Percentiles rank a stretch among this genome's conserved stretches.
phyloP scores from a whole-genome alignment of 2,329 filamentous ascomycete species.

The Aspergillus sp. region DNA sequence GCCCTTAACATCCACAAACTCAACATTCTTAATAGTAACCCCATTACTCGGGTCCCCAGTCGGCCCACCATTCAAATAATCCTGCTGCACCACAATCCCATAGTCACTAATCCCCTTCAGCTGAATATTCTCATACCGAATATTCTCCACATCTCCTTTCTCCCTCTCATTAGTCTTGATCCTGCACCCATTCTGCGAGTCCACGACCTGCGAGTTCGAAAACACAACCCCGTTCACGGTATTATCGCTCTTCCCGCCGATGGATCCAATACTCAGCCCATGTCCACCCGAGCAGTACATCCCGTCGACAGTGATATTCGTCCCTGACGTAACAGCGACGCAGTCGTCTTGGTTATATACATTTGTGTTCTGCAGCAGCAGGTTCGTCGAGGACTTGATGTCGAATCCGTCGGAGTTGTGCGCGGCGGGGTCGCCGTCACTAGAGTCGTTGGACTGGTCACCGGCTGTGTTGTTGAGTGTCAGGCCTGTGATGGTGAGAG shows the following conservation, averaged over 20 bases:
- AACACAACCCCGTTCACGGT: constrained; percentile 54
- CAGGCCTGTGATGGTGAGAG: constrained; percentile 38
- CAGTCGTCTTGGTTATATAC: constrained; percentile 48
- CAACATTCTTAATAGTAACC: constrained; percentile 36
- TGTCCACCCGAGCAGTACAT: constrained; percentile 41
- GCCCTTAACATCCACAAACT: constrained; percentile 38
- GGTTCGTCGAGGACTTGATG: constrained; percentile 47
- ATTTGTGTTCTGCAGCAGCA: constrained; percentile 44
- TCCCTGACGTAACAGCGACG: constrained; percentile 31
- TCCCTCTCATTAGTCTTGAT: constrained; percentile 44
- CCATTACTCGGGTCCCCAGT: constrained; percentile 41
- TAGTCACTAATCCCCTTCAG: constrained; percentile 48
- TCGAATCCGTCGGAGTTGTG: constrained; percentile 54
- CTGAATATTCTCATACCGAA: constrained; percentile 50
- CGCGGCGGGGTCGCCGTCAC: constrained; percentile 34
- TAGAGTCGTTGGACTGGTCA: constrained; percentile 34
- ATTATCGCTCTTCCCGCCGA: constrained; percentile 54
- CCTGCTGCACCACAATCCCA: constrained; percentile 55
- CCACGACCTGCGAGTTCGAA: constrained; percentile 48
- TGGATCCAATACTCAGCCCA: constrained; percentile 34
- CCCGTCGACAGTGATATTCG: constrained; percentile 24
- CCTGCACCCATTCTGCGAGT: constrained; percentile 42
- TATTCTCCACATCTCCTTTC: constrained; percentile 40
- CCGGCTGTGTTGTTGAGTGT: constrained; percentile 42
- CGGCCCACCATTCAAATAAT: constrained; percentile 51